phyloP scores from a whole-genome alignment of 2,329 filamentous ascomycete species.

The Hymenoscyphus occultus region DNA sequence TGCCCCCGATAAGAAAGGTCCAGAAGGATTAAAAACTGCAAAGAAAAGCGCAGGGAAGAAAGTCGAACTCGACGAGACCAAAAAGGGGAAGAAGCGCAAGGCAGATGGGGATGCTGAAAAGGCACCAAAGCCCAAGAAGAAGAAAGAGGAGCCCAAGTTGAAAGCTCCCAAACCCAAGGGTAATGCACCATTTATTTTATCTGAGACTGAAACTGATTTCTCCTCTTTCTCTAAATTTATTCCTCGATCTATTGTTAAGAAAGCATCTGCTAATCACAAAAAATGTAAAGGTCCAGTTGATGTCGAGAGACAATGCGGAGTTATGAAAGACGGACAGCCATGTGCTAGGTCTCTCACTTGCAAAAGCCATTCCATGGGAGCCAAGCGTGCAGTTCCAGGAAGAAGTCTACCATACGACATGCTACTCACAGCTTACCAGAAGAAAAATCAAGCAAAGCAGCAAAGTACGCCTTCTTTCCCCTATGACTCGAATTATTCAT shows the following conservation, averaged over 20 bases:
- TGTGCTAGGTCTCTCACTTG: conserved; percentile 88
- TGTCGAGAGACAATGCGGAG: conserved; percentile 91
- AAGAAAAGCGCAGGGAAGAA: conserved; percentile 68
- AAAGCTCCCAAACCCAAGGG: conserved; percentile 83
- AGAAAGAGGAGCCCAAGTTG: conserved; percentile 86
- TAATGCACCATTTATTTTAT: conserved; percentile 34
- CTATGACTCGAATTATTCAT: background rate
- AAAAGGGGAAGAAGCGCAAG: conserved; percentile 75
- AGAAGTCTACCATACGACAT: conserved; percentile 89
- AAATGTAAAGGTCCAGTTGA: conserved; percentile 68
- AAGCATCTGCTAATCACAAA: conserved; percentile 12
- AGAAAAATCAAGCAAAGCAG: conserved; percentile 98
- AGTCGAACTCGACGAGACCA: conserved; percentile 53
- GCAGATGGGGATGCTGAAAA: conserved; percentile 75
- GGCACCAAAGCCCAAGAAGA: conserved; percentile 85
- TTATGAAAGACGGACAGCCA: conserved; percentile 79
- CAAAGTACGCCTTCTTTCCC: conserved; percentile 67
- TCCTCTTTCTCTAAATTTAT: conserved; percentile 6
- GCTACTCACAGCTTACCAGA: conserved; percentile 82
- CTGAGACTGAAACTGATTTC: background rate
- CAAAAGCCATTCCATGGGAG: conserved; percentile 94
- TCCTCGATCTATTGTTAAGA: background rate
- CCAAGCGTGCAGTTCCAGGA: conserved; percentile 84
- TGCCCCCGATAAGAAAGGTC: conserved; percentile 43
- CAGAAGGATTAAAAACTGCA: conserved; percentile 38